Percentiles rank a stretch among this genome's conserved stretches.
Evolutionary conservation across 1,139 yeast genomes (phyloP).

Genomic region (Taphrina wiesneri): DNA sequence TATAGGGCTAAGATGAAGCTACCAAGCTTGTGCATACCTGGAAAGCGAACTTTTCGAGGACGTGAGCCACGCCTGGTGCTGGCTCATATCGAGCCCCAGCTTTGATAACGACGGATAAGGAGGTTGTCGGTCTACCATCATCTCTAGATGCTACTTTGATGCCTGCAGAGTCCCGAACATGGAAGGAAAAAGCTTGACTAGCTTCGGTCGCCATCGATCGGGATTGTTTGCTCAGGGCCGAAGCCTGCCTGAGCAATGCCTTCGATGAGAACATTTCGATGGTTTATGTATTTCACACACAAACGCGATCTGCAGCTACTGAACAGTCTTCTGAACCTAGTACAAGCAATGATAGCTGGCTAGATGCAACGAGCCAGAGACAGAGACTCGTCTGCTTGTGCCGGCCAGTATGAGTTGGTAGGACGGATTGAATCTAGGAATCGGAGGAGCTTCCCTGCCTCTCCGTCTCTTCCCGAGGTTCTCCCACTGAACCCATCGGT

Average conservation of each 20-base stretch:
- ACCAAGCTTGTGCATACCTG: conserved; percentile 36
- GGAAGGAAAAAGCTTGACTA: conserved; percentile 22
- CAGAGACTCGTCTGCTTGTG: neutral
- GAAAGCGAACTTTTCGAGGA: conserved; percentile 80
- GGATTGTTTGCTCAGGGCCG: conserved; percentile 20
- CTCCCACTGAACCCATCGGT: neutral
- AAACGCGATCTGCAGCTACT: neutral
- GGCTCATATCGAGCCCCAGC: conserved; percentile 82
- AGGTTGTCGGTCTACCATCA: conserved; percentile 58
- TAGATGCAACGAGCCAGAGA: neutral
- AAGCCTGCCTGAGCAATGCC: conserved; percentile 26
- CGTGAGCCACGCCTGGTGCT: conserved; percentile 82
- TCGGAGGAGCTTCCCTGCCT: conserved; percentile 1
- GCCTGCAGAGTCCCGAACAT: conserved; percentile 38
- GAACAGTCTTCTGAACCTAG: neutral
- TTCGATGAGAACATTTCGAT: conserved; percentile 22
- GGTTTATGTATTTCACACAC: neutral
- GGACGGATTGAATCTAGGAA: neutral
- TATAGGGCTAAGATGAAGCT: neutral
- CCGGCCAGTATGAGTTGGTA: neutral
- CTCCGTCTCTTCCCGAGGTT: neutral
- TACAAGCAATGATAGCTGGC: neutral
- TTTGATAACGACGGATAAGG: conserved; percentile 75
- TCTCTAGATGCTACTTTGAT: conserved; percentile 53
- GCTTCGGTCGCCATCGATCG: conserved; percentile 31